phyloP scores from a whole-genome alignment of 2,329 filamentous ascomycete genomes.

The Fusarium sp. region DNA sequence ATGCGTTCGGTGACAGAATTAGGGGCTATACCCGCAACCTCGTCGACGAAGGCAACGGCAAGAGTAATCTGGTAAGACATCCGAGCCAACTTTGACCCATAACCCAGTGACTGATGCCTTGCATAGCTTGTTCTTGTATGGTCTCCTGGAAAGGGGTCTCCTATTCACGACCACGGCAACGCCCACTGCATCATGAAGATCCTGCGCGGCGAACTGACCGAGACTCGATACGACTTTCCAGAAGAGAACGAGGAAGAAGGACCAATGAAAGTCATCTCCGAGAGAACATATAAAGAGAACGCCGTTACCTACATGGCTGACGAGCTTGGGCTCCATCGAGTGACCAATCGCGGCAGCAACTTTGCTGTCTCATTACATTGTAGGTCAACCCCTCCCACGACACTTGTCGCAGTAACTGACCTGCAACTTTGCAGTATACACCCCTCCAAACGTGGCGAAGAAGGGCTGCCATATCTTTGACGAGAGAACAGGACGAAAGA shows the following conservation, averaged over 20 bases:
- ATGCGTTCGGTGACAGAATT: constrained; percentile 77
- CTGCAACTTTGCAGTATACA: constrained; percentile 71
- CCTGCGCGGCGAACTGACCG: constrained; percentile 80
- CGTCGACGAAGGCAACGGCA: constrained; percentile 88
- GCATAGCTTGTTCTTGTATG: constrained; percentile 85
- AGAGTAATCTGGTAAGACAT: constrained; percentile 74
- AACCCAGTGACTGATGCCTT: constrained; percentile 34
- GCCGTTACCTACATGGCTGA: constrained; percentile 93
- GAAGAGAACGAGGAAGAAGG: constrained; percentile 59
- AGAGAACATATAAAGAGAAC: constrained; percentile 76
- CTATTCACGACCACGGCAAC: constrained; percentile 89
- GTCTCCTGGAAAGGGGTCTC: constrained; percentile 84
- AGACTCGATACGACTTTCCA: constrained; percentile 85
- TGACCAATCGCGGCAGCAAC: constrained; percentile 80
- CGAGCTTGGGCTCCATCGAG: constrained; percentile 85
- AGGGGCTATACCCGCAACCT: constrained; percentile 87
- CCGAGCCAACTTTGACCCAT: constrained; percentile 18
- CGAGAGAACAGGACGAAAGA: constrained; percentile 78
- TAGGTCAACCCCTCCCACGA: constrained; percentile 54
- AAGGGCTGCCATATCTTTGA: constrained; percentile 87
- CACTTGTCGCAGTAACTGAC: constrained; percentile 52
- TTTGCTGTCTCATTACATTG: constrained; percentile 87
- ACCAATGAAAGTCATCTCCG: constrained; percentile 73
- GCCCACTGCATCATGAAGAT: constrained; percentile 95
- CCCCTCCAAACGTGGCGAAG: constrained; percentile 87